Evolutionary conservation across 192 early-diverging fungal species (phyloP).

Genomic region (Helicostylum pulchrum): DNA sequence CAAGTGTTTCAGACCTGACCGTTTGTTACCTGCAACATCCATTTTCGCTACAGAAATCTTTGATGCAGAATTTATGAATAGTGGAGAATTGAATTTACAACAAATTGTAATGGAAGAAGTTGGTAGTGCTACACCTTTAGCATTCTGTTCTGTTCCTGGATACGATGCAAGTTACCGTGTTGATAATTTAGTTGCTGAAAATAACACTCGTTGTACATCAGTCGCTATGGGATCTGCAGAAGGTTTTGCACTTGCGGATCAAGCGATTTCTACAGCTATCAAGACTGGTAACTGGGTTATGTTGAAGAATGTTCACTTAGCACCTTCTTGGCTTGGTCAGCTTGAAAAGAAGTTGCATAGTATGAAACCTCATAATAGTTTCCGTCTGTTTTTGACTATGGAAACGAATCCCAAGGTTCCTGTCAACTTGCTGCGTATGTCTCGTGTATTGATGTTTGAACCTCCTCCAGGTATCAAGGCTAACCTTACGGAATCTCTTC

Average conservation of each 20-base stretch:
- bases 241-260: slow-evolving; percentile 85
- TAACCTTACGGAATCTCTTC: slow-evolving; percentile 81
- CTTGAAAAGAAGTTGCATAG: slow-evolving; percentile 93
- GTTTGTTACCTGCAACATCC: slow-evolving; percentile 69
- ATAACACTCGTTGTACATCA: slow-evolving; percentile 58
- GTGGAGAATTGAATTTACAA: slow-evolving; percentile 67
- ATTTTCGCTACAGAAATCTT: slow-evolving; percentile 74
- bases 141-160: slow-evolving; percentile 89
- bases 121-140: slow-evolving; percentile 73
- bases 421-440: slow-evolving; percentile 83
- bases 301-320: slow-evolving; percentile 98
- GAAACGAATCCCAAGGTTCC: slow-evolving; percentile 98
- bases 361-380: slow-evolving; percentile 76
- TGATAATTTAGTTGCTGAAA: slow-evolving; percentile 79
- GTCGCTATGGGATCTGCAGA: slow-evolving; percentile 99
- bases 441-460: slow-evolving; percentile 93
- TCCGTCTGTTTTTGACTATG: slow-evolving; percentile 97
- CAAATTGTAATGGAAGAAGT: slow-evolving; percentile 71
- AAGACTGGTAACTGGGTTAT: slow-evolving; percentile 93
- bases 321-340: slow-evolving; percentile 87
- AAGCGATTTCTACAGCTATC: slow-evolving; percentile 79
- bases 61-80: slow-evolving; percentile 48
- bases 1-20: slow-evolving; percentile 86
- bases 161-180: slow-evolving; percentile 95
- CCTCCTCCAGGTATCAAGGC: slow-evolving; percentile 95